Evolutionary conservation across 73 alveolate genomes (phyloP), one percentile per base, ranked within the genome.

Genomic region (Durusdinium trenchii): DNA sequence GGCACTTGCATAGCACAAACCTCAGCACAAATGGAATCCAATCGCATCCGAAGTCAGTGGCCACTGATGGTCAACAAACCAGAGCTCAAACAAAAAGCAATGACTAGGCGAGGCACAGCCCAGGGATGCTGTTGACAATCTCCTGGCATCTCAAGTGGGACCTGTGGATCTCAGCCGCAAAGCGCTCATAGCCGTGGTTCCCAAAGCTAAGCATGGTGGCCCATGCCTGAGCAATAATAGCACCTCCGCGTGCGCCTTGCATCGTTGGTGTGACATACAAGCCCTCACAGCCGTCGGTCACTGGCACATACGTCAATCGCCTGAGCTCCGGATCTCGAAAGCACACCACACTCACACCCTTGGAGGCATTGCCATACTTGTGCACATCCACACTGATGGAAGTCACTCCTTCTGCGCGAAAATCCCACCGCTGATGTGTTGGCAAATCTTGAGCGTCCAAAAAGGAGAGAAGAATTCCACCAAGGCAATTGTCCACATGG

Each of bases 341-440:
- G 99, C 99, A 92, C 52, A 99, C 94, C 45, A 99, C 96, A 26
- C 99, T 99, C 67, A 99, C 99, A 52, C 99, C 99, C 96, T 99
- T 99, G 51, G 99, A 99, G 35, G 99, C 99, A 90, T 99, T 99
- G 57, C 99, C 99, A 96, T 99, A 99, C 99, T 99, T 99, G 99
- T 99, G 99, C 81, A 99, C 99, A 98, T 99, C 99, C 52, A 99
- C 99, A 40, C 99, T 99, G 81, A 99, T 99, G 40, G 99, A 99
- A 38, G 99, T 99, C 60, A 99, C 99, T 1, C 99, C 99, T 16
- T 94, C 99, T 14, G 99, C 99, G 67, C 99, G 95, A 95, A 99
- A 99, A 95, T 99, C 99, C 98, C 99, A 99, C 75, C 95, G 99
- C 3, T 99, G 99, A 32, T 99, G 73, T 3, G 99, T 97, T 97